Evolutionary conservation across 345 rosid genomes (phyloP).

Genomic region (Melaleuca alternifolia): DNA sequence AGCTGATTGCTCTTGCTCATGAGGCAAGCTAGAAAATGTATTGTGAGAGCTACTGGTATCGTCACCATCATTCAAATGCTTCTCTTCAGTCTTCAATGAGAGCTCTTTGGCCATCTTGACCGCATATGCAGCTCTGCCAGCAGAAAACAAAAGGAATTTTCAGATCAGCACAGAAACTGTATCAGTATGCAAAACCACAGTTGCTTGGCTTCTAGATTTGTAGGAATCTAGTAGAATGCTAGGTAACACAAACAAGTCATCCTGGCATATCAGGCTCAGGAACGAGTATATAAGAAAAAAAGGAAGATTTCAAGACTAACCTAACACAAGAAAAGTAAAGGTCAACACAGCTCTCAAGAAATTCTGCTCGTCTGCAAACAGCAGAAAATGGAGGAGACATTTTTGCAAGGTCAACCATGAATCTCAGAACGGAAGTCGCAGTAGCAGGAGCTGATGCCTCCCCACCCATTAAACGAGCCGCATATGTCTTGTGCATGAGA

Average conservation of each 20-base stretch:
- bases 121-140: constrained; percentile 79
- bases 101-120: constrained; percentile 79
- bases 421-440: constrained; percentile 90
- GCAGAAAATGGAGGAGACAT: constrained; percentile 93
- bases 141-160: not conserved
- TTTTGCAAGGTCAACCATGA: constrained; percentile 99
- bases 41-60: constrained; percentile 73
- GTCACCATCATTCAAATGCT: constrained; percentile 65
- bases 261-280: not conserved
- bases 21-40: constrained; percentile 78
- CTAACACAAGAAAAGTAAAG: constrained; percentile 95
- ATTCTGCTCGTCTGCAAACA: constrained; percentile 85
- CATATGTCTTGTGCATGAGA: constrained; percentile 99
- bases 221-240: not conserved
- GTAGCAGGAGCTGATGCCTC: constrained; percentile 99
- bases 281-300: constrained; percentile 5
- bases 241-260: not conserved
- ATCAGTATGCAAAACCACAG: not conserved
- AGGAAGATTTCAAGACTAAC: constrained; percentile 35
- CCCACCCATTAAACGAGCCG: constrained; percentile 97
- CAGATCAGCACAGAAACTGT: not conserved
- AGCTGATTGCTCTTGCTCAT: constrained; percentile 66
- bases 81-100: constrained; percentile 68
- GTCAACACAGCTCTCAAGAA: constrained; percentile 85
- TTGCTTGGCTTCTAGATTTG: constrained; percentile 1